These are phyloP conservation scores for Nectriaceae sp. DNA, from an alignment of 2,329 filamentous ascomycete species.

Conservation along the genomic window DNA sequence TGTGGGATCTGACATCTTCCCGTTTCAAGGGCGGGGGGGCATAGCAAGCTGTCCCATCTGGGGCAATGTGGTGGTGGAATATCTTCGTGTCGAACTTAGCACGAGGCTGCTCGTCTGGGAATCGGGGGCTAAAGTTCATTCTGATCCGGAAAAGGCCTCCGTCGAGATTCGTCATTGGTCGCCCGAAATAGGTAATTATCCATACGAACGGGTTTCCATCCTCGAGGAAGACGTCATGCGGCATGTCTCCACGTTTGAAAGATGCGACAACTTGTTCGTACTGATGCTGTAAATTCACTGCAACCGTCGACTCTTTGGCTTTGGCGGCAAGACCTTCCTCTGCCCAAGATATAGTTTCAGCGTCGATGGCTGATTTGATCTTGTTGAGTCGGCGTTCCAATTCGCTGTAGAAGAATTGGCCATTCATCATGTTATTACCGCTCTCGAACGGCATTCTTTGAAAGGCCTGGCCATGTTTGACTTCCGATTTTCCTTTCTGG, in stretches of 20 bases:
- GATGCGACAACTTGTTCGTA: conserved; percentile 78
- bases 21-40: conserved; percentile 58
- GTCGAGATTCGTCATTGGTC: conserved; percentile 90
- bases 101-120: conserved; percentile 86
- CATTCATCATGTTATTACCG: conserved; percentile 79
- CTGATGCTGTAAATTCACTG: conserved; percentile 80
- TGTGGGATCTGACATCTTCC: conserved; percentile 80
- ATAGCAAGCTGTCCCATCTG: conserved; percentile 83
- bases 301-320: conserved; percentile 70
- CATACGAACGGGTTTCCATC: conserved; percentile 88
- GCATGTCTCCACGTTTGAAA: conserved; percentile 70
- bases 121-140: conserved; percentile 78
- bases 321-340: conserved; percentile 64
- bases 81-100: conserved; percentile 78
- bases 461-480: conserved; percentile 66
- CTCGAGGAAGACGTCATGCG: conserved; percentile 75
- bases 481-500: conserved; percentile 62
- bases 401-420: conserved; percentile 77
- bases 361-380: conserved; percentile 70
- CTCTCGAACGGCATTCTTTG: conserved; percentile 84
- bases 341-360: conserved; percentile 74
- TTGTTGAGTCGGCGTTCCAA: conserved; percentile 68
- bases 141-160: conserved; percentile 85
- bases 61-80: conserved; percentile 85
- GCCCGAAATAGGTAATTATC: conserved; percentile 85